Evolutionary conservation across 2,329 filamentous ascomycete species (phyloP).

Genomic region (Xylariaceae sp.): DNA sequence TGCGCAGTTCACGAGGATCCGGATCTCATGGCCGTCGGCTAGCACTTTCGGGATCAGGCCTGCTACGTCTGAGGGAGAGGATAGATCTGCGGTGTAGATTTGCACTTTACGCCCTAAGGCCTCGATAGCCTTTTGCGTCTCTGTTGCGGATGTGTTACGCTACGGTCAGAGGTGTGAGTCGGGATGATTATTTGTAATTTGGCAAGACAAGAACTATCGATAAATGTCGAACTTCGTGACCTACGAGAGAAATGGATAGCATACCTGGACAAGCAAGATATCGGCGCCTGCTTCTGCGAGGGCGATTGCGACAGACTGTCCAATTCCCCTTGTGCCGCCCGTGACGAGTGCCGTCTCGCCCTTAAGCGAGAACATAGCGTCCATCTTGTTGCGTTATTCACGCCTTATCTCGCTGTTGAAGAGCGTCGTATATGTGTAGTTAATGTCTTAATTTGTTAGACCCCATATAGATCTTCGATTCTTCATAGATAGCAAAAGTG

Average conservation of each 20-base stretch:
- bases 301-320: conserved; percentile 61
- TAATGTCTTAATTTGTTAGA: too few species aligned
- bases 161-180: conserved; percentile 31
- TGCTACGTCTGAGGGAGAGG: conserved; percentile 64
- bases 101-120: conserved; percentile 68
- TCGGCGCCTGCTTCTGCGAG: conserved; percentile 66
- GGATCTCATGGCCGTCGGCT: conserved; percentile 67
- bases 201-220: too few species aligned
- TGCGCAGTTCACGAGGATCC: conserved; percentile 85
- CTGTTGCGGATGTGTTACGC: conserved; percentile 50
- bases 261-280: conserved; percentile 60
- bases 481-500: background rate
- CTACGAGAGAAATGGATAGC: background rate
- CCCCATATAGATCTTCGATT: background rate
- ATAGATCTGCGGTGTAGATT: conserved; percentile 75
- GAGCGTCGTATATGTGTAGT: background rate
- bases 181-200: background rate
- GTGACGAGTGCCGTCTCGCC: conserved; percentile 64
- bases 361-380: conserved; percentile 57
- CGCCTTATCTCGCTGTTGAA: background rate
- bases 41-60: conserved; percentile 65
- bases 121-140: conserved; percentile 67
- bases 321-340: conserved; percentile 63
- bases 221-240: too few species aligned
- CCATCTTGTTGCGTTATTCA: conserved; percentile 14